Evolutionary conservation across 106 monocot genomes (phyloP), one percentile per base, ranked within the genome.

Genomic region (Allium fistulosum): DNA sequence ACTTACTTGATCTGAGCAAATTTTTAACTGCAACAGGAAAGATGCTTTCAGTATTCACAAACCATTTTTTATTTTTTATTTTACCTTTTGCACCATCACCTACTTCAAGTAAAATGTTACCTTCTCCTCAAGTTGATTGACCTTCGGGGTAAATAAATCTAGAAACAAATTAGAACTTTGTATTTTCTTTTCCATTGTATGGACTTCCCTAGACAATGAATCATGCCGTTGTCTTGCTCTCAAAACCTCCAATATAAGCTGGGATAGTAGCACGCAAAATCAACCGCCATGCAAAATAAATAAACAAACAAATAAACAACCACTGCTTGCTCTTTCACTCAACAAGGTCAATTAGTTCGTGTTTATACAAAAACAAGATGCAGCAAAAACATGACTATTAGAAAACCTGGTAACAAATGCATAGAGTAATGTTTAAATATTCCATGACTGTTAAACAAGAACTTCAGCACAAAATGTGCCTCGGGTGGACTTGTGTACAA

Each of bases 221-320:
- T 84, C 82, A 46, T 89, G 84, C 17, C 71, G 51, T 68, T 92
- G 97, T n/a, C 78, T 78, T 63, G 82, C 80, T 69, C 83, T 88
- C 9, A 90, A 59, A 46, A 78, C 71, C 45, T 97, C 97, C 78
- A 92, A 74, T 46, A 85, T 80, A 73, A 97, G 80, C 97, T 97
- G 80, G 11, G 87, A 63, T 4, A 79, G 28, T 8, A 58, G 51
- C 15, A 10, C 37, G 28, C 46, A 59, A 46, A 59, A 5, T 52
- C 26, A 67, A 52, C 12, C 37, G 16, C 11, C 27, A 49, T 26
- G 12, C 59, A 22, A 59, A 59, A 37, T 4, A 8, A 12, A 66
- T 1, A 22, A 22, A 22, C 0, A 22, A 66, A 2, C 48, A 12
- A 18, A 63, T n/a, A n/a, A 1, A 22, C 22, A 22, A 37, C 1